A percentile compares a stretch with the other conserved stretches of the same genome.
These are phyloP conservation scores for Ogataea chonburiensis DNA, from an alignment of 805 yeast species.

Conservation along the genomic window DNA sequence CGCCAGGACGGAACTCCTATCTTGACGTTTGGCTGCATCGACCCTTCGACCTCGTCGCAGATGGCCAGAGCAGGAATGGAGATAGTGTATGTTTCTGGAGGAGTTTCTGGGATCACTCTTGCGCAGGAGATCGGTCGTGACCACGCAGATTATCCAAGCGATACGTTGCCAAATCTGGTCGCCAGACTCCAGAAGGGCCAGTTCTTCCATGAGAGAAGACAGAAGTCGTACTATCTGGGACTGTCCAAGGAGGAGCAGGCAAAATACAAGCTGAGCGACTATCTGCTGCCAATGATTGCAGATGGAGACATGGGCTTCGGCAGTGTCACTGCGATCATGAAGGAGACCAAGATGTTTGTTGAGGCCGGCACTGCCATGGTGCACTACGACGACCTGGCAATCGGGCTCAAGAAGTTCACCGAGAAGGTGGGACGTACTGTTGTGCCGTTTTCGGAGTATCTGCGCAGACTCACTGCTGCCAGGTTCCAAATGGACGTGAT, in stretches of 20 bases:
- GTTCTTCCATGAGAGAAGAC: slow-evolving; percentile 50
- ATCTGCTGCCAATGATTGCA: slow-evolving; percentile 60
- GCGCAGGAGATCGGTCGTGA: slow-evolving; percentile 66
- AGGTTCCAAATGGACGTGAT: slow-evolving; percentile 65
- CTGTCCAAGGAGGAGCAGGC: slow-evolving; percentile 15
- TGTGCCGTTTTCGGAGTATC: slow-evolving; percentile 58
- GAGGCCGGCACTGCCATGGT: slow-evolving; percentile 68
- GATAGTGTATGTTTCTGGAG: slow-evolving; percentile 56
- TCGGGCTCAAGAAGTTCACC: slow-evolving; percentile 67
- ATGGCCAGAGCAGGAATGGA: slow-evolving; percentile 49
- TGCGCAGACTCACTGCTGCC: slow-evolving; percentile 53
- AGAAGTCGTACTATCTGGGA: slow-evolving; percentile 18
- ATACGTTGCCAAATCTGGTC: slow-evolving; percentile 67
- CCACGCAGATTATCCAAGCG: slow-evolving; percentile 68
- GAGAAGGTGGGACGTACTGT: slow-evolving; percentile 61
- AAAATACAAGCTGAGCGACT: slow-evolving; percentile 39
- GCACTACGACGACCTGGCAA: slow-evolving; percentile 62
- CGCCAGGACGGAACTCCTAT: slow-evolving; percentile 45
- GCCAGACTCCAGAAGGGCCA: slow-evolving; percentile 59
- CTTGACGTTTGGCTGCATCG: slow-evolving; percentile 59
- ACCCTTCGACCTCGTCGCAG: slow-evolving; percentile 63
- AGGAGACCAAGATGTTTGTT: slow-evolving; percentile 62
- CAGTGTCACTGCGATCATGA: slow-evolving; percentile 61
- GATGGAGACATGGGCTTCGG: slow-evolving; percentile 72
- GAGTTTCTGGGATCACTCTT: slow-evolving; percentile 58